Evolutionary conservation across 2,329 filamentous ascomycete species (phyloP), one percentile per base, ranked within the genome.

Genomic region (Pseudodiploospora longispora): DNA sequence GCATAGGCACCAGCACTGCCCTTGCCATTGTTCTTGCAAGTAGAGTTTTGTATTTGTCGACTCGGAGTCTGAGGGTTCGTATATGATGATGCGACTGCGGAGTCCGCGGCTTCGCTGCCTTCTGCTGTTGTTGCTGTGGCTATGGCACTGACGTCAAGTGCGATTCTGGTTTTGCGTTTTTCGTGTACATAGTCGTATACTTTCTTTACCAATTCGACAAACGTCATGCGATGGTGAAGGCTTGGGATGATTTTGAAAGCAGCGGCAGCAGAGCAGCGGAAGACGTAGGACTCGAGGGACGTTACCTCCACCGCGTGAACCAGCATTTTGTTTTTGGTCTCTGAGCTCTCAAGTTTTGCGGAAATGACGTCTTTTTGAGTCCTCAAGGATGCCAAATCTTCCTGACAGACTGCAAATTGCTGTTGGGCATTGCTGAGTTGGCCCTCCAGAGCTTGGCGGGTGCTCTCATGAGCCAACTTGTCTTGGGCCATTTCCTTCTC

Each of bases 261-360:
- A 4, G 34, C 40, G 5, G 33, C 19, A 1, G 30, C 6, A 27
- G 47, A 43, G 10, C 47, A 48, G 27, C 47, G 43, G 30, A 35
- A 48, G 6, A 46, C 12, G n/a, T 34, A 41, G 3, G 38, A 43
- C 10, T 48, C 43, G 7, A 29, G 10, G 1, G n/a, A 27, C 5
- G 38, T 48, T 12, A 38, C 41, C 27, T 43, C 44, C 2, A 46
- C 12, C 30, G 32, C 34, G 5, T 35, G 27, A 7, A 9, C 9
- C 3, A 41, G 12, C 3, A 6, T 3, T 2, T 35, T 3, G 1
- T 33, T 43, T 3, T 41, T 19, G 4, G 40, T 30, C 3, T 41
- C 19, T 5, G 12, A 27, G 4, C 28, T 33, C 9, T 28, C 40
- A 34, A 48, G 40, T n/a, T 30, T n/a, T 1, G 33, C 30, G 6